Evolutionary conservation across 805 yeast genomes (phyloP), one percentile per base, ranked within the genome.

Genomic region (Nakazawaea ernobii): DNA sequence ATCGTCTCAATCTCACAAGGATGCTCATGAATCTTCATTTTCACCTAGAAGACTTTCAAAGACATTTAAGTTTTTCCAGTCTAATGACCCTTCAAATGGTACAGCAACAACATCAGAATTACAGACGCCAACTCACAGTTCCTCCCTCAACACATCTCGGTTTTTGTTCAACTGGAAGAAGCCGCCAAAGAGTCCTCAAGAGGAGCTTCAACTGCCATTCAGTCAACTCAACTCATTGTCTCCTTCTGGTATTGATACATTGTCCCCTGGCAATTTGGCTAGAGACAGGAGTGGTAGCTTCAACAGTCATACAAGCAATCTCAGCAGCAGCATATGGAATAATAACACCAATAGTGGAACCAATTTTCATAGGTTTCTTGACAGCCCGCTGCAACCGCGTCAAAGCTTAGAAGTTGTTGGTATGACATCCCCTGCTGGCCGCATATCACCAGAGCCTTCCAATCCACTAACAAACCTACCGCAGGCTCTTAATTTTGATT

Each of bases 231-330:
- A 36, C 28, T 30, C 43, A 2, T 13, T 35, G 37, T 28, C 40
- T 4, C 32, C 32, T 15, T 8, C 39, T 3, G 41, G 32, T 6
- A 29, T 43, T 15, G 41, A 37, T 26, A 32, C 35, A 24, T 32
- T 30, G 32, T 33, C 35, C 29, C 32, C 44, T 32, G 37, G 40
- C 13, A 24, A 37, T 14, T 13, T 36, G 5, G 32, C 36, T 1
- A 54, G 69, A 35, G 66, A 53, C 6, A 55, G 69, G 48, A 64
- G 68, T 49, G 57, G 64, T 1, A 62, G 67, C 52, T 61, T 63
- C 43, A 36, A 42, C 36, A 42, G 46, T 39, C 46, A 42, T 39
- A 38, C 13, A 29, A 39, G 49, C 53, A 64, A 35, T 14, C 14
- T 20, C 35, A 41, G 68, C 1, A 59, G 67, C 9, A 64, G 67